A percentile compares a stretch with the other conserved stretches of the same genome.
These are phyloP conservation scores for Pisolithus albus DNA, from an alignment of 768 basidiomycete species.

Conservation along the genomic window DNA sequence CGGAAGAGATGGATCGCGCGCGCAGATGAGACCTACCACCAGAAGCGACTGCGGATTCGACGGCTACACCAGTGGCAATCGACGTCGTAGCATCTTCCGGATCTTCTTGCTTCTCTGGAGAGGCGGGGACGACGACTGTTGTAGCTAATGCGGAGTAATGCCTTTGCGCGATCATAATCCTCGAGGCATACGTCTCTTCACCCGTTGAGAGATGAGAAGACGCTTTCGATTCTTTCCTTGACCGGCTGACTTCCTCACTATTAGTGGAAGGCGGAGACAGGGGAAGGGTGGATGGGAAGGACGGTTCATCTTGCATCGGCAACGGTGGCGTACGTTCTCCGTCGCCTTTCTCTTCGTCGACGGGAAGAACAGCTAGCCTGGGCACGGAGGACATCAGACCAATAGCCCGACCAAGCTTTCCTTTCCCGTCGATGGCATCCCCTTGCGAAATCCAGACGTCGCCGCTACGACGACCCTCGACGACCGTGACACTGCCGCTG, in stretches of 20 bases:
- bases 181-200: slow-evolving; percentile 45
- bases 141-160: slow-evolving; percentile 69
- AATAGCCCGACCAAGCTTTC: slow-evolving; percentile 53
- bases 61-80: slow-evolving; percentile 29
- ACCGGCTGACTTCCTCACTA: slow-evolving; percentile 51
- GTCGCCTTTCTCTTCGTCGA: slow-evolving; percentile 36
- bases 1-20: slow-evolving; percentile 51
- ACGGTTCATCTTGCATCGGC: slow-evolving; percentile 50
- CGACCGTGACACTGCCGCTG: slow-evolving; percentile 55
- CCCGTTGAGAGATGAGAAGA: slow-evolving; percentile 48
- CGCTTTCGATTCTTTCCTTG: slow-evolving; percentile 45
- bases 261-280: slow-evolving; percentile 50
- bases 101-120: slow-evolving; percentile 31
- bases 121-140: slow-evolving; percentile 50
- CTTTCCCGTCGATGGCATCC: slow-evolving; percentile 63
- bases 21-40: slow-evolving; percentile 43
- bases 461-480: slow-evolving; percentile 64
- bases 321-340: slow-evolving; percentile 49
- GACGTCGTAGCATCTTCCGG: slow-evolving; percentile 10
- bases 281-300: slow-evolving; percentile 37
- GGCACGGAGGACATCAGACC: slow-evolving; percentile 59
- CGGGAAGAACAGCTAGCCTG: slow-evolving; percentile 61
- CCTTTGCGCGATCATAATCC: slow-evolving; percentile 66
- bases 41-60: slow-evolving; percentile 23
- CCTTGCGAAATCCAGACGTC: slow-evolving; percentile 71